Conservation (phyloP, 176 grass and related monocot genomes). For the Oryza brachyantha region DNA sequence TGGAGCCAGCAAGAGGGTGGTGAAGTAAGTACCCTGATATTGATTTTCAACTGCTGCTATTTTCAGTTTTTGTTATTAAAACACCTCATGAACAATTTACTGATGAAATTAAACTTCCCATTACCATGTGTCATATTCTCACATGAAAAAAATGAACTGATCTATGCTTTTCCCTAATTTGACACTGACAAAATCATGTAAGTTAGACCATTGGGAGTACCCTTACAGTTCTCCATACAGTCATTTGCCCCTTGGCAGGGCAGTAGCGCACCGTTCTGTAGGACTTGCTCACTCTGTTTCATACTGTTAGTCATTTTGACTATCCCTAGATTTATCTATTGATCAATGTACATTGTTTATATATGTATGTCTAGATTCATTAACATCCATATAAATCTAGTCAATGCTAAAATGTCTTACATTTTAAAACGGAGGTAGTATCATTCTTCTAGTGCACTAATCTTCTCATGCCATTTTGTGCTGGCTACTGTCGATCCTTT, state of each 20-base stretch:
- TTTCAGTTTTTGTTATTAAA: neutral
- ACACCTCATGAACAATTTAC: neutral
- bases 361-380: no score
- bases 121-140: neutral
- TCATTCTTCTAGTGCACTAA: neutral
- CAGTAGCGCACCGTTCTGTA: neutral
- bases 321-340: no score
- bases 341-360: no score
- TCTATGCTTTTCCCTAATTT: neutral
- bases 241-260: neutral
- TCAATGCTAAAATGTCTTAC: no score
- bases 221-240: neutral
- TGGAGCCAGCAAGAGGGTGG: conserved; percentile 91
- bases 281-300: no score
- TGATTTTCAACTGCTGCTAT: neutral
- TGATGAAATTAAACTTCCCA: neutral
- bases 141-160: neutral
- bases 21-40: conserved; percentile 45
- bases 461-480: neutral
- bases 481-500: neutral
- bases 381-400: no score
- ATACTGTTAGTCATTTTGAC: no score
- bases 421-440: no score
- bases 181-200: neutral
- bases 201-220: no score